phyloP scores from a whole-genome alignment of 768 basidiomycete genomes.

The Rhodotorula paludigena region DNA sequence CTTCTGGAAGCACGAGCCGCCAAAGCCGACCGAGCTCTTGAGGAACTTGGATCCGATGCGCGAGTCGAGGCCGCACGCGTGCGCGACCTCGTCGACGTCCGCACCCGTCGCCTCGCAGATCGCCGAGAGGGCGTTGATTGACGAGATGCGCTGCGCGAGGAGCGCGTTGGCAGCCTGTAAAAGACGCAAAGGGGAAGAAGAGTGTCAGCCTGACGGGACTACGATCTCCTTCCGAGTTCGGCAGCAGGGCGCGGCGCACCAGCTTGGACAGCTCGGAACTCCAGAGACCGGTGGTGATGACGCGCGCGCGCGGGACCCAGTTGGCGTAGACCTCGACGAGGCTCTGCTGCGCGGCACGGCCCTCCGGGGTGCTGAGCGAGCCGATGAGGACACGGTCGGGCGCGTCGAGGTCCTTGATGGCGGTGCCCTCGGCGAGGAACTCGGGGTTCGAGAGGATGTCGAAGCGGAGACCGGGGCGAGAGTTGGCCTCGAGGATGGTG shows the following conservation, averaged over 20 bases:
- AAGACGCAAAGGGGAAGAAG: background rate
- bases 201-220: too few species aligned
- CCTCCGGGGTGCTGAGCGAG: conserved; percentile 82
- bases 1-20: conserved; percentile 99
- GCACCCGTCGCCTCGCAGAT: conserved; percentile 99
- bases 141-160: conserved; percentile 98
- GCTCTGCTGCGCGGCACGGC: conserved; percentile 69
- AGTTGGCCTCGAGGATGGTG: conserved; percentile 97
- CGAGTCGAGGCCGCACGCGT: conserved; percentile 86
- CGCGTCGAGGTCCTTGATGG: conserved; percentile 75
- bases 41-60: conserved; percentile 94
- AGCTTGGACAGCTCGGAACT: conserved; percentile 97
- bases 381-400: conserved; percentile 98
- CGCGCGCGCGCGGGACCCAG: conserved; percentile 81
- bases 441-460: conserved; percentile 99
- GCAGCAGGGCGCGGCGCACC: too few species aligned
- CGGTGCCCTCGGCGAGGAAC: conserved; percentile 97
- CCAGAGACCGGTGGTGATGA: conserved; percentile 95
- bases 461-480: conserved; percentile 80
- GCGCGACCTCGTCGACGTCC: conserved; percentile 94
- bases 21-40: conserved; percentile 91
- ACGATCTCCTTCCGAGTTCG: too few species aligned
- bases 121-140: conserved; percentile 93
- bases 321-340: conserved; percentile 81
- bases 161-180: conserved; percentile 88